Evolutionary conservation across 306 rosid species (phyloP).

Genomic region (Quercus engelmannii): DNA sequence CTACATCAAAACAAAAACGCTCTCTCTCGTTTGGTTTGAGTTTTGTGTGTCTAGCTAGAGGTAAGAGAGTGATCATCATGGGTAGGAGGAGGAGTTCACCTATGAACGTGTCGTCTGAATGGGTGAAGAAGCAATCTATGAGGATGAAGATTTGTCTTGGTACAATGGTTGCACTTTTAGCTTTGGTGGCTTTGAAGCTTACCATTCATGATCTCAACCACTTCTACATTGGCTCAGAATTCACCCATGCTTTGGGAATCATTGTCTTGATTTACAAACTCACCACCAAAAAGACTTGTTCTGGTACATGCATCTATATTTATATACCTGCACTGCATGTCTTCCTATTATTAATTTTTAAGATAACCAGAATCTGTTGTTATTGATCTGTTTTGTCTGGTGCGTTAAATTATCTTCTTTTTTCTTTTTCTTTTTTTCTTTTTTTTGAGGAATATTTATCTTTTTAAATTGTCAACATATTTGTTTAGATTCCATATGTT

Average conservation of each 20-base stretch:
- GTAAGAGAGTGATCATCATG: conserved; percentile 43
- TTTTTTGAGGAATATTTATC: no score
- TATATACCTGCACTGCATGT: no score
- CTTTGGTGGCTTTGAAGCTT: conserved; percentile 40
- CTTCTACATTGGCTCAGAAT: conserved; percentile 48
- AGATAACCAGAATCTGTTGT: no score
- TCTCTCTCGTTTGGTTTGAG: neutral
- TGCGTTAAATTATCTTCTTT: no score
- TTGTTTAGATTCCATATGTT: no score
- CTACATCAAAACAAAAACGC: neutral
- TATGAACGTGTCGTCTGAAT: conserved; percentile 26
- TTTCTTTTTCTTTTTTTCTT: no score
- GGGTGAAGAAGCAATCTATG: conserved; percentile 47
- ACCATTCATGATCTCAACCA: conserved; percentile 16
- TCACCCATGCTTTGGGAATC: conserved; percentile 45
- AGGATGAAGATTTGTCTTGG: conserved; percentile 48
- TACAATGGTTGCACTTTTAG: conserved; percentile 27
- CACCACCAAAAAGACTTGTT: conserved; percentile 63
- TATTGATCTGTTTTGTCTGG: no score
- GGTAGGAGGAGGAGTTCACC: conserved; percentile 44
- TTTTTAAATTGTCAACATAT: no score
- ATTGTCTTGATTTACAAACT: conserved; percentile 68
- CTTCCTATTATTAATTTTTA: no score
- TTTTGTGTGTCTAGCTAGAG: neutral
- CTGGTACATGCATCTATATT: conserved; percentile 38